Evolutionary conservation across 768 basidiomycete species (phyloP), one percentile per base, ranked within the genome.

Genomic region (Podaxis sp.): DNA sequence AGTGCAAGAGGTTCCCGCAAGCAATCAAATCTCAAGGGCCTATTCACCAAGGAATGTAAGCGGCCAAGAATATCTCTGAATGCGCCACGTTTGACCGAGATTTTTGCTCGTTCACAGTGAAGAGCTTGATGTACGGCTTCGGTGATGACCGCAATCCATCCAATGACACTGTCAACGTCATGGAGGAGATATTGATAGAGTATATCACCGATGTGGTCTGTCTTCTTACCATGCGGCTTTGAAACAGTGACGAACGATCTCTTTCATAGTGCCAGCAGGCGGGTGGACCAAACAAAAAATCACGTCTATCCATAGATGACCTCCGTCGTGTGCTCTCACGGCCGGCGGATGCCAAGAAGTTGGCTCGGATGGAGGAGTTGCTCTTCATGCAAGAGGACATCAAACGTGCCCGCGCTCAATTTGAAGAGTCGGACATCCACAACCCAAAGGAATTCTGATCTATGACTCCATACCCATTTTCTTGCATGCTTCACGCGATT

Each of bases 341-440:
- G 52, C 88, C 90, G 2, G 90, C 90, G n/a, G 94, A 95, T 68
- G 88, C 90, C 35, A 94, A 94, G 74, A 95, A 95, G 71, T 82
- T 95, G 23, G 93, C 93, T 16, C 81, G 94, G 59, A 88, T 95
- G 86, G 93, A 96, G 71, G 94, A 96, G 69, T 74, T 96, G 37
- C 69, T 95, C 36, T 93, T 93, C 77, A 93, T 94, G 89, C 91
- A 94, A 70, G 92, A 93, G 70, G 93, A 94, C 67, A 95, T 95
- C 73, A 91, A 93, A 70, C 86, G 92, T 7, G 93, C 92, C 3
- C 83, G 89, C 48, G 86, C 86, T 10, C 88, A 92, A 68, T 93
- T 93, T 64, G 84, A 86, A 42, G 77, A 78, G 50, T 69, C 74
- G 7, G 79, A 79, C 51, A 71, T 75, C 28, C 73, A 75, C 57